Evolutionary conservation across 192 early-diverging fungal species (phyloP).

Genomic region (Thamnidium elegans): DNA sequence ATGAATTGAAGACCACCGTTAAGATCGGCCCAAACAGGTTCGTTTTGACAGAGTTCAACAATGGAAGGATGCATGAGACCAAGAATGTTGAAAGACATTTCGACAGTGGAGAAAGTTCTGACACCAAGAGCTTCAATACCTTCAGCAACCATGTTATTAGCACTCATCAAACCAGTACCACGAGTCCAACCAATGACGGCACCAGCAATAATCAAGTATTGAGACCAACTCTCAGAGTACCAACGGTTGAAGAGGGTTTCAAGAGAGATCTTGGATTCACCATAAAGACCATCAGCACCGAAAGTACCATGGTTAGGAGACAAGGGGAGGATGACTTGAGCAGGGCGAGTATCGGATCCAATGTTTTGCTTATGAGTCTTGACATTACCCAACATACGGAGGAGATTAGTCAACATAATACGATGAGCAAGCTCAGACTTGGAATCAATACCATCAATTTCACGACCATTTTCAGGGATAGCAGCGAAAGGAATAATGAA

Average conservation of each 20-base stretch:
- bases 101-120: slow-evolving; percentile 86
- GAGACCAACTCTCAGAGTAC: slow-evolving; percentile 86
- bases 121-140: slow-evolving; percentile 85
- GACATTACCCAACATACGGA: slow-evolving; percentile 83
- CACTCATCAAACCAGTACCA: slow-evolving; percentile 92
- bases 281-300: slow-evolving; percentile 89
- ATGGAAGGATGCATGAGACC: slow-evolving; percentile 82
- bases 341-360: slow-evolving; percentile 80
- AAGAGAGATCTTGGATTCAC: slow-evolving; percentile 90
- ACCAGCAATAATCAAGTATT: slow-evolving; percentile 84
- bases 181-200: slow-evolving; percentile 98
- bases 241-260: slow-evolving; percentile 92
- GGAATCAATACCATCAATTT: slow-evolving; percentile 81
- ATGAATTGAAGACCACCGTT: slow-evolving; percentile 90
- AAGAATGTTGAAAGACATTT: slow-evolving; percentile 94
- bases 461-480: slow-evolving; percentile 83
- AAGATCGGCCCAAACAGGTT: slow-evolving; percentile 87
- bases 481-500: slow-evolving; percentile 95
- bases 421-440: slow-evolving; percentile 90
- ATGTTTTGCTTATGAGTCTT: slow-evolving; percentile 76
- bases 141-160: slow-evolving; percentile 87
- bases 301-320: slow-evolving; percentile 98
- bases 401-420: slow-evolving; percentile 90
- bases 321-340: slow-evolving; percentile 83
- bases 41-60: slow-evolving; percentile 65